These are phyloP conservation scores for Epithemia pelagica DNA, from an alignment of 108 stramenopile species.

Conservation along the genomic window DNA sequence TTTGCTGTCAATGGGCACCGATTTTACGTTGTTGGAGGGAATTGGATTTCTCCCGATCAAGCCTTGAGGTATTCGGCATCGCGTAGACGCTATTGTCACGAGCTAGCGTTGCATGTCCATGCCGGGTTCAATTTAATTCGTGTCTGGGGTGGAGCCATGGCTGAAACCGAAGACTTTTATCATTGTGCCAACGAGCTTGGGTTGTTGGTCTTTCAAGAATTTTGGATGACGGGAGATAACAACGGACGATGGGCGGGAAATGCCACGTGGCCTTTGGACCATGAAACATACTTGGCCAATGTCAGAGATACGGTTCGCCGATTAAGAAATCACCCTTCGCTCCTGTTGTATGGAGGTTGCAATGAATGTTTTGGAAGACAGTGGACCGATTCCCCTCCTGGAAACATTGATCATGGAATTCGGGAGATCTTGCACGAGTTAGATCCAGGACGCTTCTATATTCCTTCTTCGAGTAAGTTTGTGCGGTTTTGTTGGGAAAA, in stretches of 20 bases:
- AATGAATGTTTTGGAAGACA: conserved; percentile 28
- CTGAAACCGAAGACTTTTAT: conserved; percentile 40
- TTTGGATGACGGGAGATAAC: conserved; percentile 65
- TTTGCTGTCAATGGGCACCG: conserved; percentile 37
- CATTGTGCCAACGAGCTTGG: conserved; percentile 37
- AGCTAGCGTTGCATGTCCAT: conserved; percentile 22
- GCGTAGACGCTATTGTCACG: conserved; percentile 24
- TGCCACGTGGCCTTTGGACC: conserved; percentile 40
- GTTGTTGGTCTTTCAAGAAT: conserved; percentile 42
- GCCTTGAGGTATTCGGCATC: conserved; percentile 29
- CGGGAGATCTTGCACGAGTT: conserved; percentile 7
- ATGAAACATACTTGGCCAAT: conserved; percentile 20
- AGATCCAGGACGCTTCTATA: conserved; percentile 16
- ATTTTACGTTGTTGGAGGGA: conserved; percentile 43
- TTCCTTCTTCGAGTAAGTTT: conserved; percentile 26
- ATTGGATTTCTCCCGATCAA: conserved; percentile 53
- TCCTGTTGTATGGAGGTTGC: conserved; percentile 36
- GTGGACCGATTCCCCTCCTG: conserved; percentile 11
- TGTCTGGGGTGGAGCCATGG: conserved; percentile 52
- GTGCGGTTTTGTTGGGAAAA: conserved; percentile 17
- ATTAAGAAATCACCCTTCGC: conserved; percentile 34
- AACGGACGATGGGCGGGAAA: conserved; percentile 48
- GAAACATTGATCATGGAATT: not conserved
- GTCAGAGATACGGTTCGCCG: conserved; percentile 26
- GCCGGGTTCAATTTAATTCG: conserved; percentile 44